Base-by-base conservation (phyloP, 1,284 basidiomycete genomes). In the Trichosporon sp. region DNA sequence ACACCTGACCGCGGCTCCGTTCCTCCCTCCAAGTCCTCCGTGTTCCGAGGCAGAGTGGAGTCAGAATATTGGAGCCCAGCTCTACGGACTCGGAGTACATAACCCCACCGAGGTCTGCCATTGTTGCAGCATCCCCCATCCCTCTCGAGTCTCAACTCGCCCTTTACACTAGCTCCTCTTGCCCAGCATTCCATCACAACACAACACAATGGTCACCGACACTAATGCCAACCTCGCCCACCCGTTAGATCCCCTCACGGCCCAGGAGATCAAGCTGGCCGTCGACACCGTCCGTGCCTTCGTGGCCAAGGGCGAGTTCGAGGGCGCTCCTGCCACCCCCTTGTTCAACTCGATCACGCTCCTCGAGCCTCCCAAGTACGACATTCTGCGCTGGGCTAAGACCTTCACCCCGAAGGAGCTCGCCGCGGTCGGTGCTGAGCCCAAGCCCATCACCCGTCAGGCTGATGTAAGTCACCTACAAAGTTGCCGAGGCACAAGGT, bases 211-310 rank as follows among this genome's bases (percentile, higher is more conserved):
- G 61, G 56, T 62, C 32, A 19, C 56, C 56, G 25, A 46, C 27
- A 60, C 59, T 32, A 64, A 64, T 29, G 56, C 58, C 62, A 23
- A 52, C 34, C 36, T 36, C 63, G 71, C 72, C 19, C 82, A 83
- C 70, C 82, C 82, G 14, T 77, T 82, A 61, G 82, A 83, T 67
- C 79, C 81, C 21, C 74, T 82, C 52, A 73, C 74, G 14, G 62
- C 73, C 9, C 63, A 33, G 4, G 81, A 82, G 74, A 79, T 81
- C 69, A 61, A 58, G 10, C 33, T 61, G n/a, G 70, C 75, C 4
- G 76, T 75, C 60, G 67, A 65, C 16, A 71, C 76, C 33, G 71
- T 80, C 61, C 72, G 75, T 46, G 65, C 69, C 5, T 71, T 73
- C 60, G 54, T 76, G 36, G 64, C 64, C 44, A 71, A 68, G 59